Evolutionary conservation across 129 eudicot genomes (phyloP).

Genomic region (Chrysanthemum lavandulifolium): DNA sequence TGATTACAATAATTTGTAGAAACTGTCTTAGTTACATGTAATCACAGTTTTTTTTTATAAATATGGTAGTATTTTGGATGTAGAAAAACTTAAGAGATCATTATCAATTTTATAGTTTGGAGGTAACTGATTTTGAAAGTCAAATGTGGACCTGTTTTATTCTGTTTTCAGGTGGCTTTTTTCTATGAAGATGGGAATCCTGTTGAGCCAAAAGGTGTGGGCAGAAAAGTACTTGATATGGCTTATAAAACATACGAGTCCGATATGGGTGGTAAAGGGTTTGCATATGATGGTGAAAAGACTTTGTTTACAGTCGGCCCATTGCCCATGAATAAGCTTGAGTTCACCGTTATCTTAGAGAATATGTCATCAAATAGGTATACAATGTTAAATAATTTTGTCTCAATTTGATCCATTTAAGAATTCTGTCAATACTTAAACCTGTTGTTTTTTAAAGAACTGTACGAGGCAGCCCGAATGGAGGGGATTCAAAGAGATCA

Average conservation of each 20-base stretch:
- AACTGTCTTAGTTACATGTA: too few relatives aligned
- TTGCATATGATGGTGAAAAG: conserved; percentile 56
- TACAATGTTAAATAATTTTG: background rate
- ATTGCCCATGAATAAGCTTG: conserved; percentile 41
- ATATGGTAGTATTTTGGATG: background rate
- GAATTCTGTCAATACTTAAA: background rate
- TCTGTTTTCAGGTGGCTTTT: conserved; percentile 36
- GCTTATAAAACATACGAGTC: conserved; percentile 29
- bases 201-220: conserved; percentile 48
- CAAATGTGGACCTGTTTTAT: conserved; percentile 9
- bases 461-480: conserved; percentile 31
- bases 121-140: conserved; percentile 8
- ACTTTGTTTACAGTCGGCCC: conserved; percentile 50
- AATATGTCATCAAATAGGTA: conserved; percentile 39
- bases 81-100: background rate
- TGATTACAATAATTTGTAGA: background rate
- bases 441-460: conserved; percentile 18
- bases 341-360: conserved; percentile 50
- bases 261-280: conserved; percentile 44
- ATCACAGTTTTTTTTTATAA: background rate
- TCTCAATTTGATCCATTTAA: background rate
- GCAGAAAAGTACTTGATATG: conserved; percentile 42
- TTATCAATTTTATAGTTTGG: background rate
- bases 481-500: conserved; percentile 39
- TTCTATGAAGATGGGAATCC: conserved; percentile 53